Percentiles rank a stretch among this genome's conserved stretches.
phyloP scores from a whole-genome alignment of 345 rosid species.

The Psidium friedrichsthalianum region DNA sequence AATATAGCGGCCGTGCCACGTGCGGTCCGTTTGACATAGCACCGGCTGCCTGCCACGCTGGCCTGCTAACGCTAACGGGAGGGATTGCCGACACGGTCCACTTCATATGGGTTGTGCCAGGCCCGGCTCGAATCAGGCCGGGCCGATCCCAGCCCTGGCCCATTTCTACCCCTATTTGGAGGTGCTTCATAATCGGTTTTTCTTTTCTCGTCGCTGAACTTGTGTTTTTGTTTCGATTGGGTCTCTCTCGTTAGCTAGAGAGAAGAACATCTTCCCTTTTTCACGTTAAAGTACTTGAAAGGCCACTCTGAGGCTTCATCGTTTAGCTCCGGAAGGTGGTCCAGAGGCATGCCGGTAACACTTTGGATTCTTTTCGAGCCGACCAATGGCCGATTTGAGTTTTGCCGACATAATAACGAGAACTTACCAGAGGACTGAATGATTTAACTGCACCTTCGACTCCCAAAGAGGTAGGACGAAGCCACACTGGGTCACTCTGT shows the following conservation, averaged over 20 bases:
- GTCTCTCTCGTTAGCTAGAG: too few species aligned
- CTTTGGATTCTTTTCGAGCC: background rate
- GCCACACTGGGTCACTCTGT: background rate
- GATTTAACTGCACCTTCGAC: background rate
- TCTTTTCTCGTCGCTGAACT: background rate
- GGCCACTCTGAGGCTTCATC: background rate
- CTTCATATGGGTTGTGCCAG: too few species aligned
- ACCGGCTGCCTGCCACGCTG: too few species aligned
- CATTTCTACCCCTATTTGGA: background rate
- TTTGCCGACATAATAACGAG: background rate
- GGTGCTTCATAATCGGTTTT: background rate
- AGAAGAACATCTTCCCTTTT: background rate
- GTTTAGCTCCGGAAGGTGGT: background rate
- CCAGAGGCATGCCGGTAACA: background rate
- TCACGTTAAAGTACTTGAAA: background rate
- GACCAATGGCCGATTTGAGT: background rate
- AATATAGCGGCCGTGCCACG: background rate
- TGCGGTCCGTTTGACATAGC: background rate
- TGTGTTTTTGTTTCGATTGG: background rate
- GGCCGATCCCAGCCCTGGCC: background rate
- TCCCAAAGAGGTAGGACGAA: background rate
- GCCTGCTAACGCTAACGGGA: too few species aligned
- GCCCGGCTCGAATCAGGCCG: background rate
- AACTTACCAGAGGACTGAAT: background rate
- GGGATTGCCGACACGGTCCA: background rate